phyloP scores from a whole-genome alignment of 768 basidiomycete genomes.

The Termitomyces sp. region DNA sequence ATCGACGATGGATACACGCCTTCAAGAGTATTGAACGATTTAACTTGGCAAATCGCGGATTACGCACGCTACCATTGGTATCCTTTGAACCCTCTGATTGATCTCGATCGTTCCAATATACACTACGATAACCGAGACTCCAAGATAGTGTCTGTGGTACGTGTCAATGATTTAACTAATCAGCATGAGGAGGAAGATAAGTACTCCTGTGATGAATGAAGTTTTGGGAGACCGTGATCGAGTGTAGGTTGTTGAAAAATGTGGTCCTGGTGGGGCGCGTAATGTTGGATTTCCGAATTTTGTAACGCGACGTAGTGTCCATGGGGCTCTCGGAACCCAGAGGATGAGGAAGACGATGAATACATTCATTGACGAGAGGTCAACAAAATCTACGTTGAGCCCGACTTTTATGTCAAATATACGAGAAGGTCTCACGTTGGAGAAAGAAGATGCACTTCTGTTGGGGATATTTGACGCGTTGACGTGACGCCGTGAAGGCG shows the following conservation, averaged over 20 bases:
- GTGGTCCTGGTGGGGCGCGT: not conserved
- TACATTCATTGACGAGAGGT: conserved; percentile 14
- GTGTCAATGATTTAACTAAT: not conserved
- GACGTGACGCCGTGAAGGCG: conserved; percentile 14
- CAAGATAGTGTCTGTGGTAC: conserved; percentile 32
- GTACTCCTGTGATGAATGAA: conserved; percentile 10
- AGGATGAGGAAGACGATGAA: conserved; percentile 8
- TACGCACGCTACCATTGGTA: conserved; percentile 51
- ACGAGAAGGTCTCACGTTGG: conserved; percentile 5
- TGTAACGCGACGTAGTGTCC: not conserved
- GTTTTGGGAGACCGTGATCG: not conserved
- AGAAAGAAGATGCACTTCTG: conserved; percentile 12
- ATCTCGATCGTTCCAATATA: conserved; percentile 29
- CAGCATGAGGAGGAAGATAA: not conserved
- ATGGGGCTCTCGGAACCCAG: conserved; percentile 1
- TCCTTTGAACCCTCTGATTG: conserved; percentile 18
- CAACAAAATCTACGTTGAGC: not conserved
- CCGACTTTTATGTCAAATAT: conserved; percentile 8
- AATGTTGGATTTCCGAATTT: not conserved
- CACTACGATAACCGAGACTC: conserved; percentile 39
- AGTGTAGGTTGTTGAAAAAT: not conserved
- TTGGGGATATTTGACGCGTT: conserved; percentile 10
- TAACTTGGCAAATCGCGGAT: not conserved
- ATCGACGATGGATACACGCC: conserved; percentile 47
- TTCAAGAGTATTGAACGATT: conserved; percentile 10